Evolutionary conservation across 306 rosid genomes (phyloP).

Genomic region (Fagus sylvatica): DNA sequence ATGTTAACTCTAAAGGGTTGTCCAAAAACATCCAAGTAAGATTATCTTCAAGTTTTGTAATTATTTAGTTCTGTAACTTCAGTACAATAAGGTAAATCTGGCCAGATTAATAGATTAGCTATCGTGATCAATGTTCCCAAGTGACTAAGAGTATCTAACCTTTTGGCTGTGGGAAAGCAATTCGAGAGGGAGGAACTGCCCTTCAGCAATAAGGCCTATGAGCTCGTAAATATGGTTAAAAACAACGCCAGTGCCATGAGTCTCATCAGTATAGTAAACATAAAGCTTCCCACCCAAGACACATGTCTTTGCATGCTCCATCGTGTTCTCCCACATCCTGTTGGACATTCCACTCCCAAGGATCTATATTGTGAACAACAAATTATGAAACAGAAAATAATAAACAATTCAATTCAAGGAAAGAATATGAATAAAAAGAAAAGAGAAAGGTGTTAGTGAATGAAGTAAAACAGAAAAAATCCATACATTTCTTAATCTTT

Average conservation of each 20-base stretch:
- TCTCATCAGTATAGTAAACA: slow-evolving; percentile 65
- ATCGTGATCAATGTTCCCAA: not conserved
- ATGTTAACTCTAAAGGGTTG: no score
- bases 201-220: slow-evolving; percentile 70
- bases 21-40: not conserved
- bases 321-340: slow-evolving; percentile 91
- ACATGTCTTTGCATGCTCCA: slow-evolving; percentile 93
- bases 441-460: not conserved
- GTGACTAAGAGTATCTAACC: slow-evolving; percentile 39
- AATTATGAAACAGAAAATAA: slow-evolving; percentile 7
- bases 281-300: slow-evolving; percentile 76
- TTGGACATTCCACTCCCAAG: slow-evolving; percentile 94
- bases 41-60: not conserved
- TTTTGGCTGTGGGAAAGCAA: slow-evolving; percentile 71
- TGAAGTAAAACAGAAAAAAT: slow-evolving; percentile 7
- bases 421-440: slow-evolving; percentile 8
- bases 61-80: not conserved
- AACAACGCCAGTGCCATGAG: slow-evolving; percentile 55
- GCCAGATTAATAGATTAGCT: not conserved
- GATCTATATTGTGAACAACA: slow-evolving; percentile 37
- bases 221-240: slow-evolving; percentile 86
- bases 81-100: not conserved
- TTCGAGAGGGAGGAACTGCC: slow-evolving; percentile 68
- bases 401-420: not conserved
- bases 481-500: slow-evolving; percentile 77